A percentile compares a stretch with the other conserved stretches of the same genome.
phyloP scores from a whole-genome alignment of 2,329 filamentous ascomycete species.

The Cordyceps fumosorosea region DNA sequence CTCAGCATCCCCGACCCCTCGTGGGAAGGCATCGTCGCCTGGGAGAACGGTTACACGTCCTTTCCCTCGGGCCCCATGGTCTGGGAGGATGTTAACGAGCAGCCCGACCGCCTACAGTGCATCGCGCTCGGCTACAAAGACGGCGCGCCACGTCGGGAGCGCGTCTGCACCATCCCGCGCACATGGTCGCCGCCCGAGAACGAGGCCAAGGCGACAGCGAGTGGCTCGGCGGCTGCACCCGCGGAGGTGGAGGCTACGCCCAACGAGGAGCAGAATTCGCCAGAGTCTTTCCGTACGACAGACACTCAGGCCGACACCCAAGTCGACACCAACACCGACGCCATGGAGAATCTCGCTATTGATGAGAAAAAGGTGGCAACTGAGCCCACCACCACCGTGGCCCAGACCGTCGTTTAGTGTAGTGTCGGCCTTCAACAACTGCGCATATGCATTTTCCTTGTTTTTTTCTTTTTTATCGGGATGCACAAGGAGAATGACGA shows the following conservation, averaged over 20 bases:
- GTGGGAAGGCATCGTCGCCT: constrained; percentile 43
- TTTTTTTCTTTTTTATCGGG: neutral
- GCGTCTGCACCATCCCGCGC: constrained; percentile 46
- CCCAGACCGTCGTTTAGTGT: neutral
- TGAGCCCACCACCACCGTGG: neutral
- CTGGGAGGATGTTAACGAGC: constrained; percentile 44
- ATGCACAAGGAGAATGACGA: neutral
- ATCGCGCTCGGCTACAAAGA: constrained; percentile 44
- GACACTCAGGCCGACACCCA: constrained; percentile 18
- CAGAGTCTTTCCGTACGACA: constrained; percentile 24
- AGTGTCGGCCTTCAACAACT: neutral
- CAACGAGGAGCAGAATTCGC: constrained; percentile 2
- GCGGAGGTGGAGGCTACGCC: neutral
- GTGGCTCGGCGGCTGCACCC: neutral
- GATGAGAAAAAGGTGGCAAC: constrained; percentile 18
- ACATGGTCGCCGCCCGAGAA: constrained; percentile 26
- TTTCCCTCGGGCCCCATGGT: constrained; percentile 53
- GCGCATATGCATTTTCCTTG: neutral
- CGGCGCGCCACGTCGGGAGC: constrained; percentile 38
- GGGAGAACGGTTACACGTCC: constrained; percentile 44
- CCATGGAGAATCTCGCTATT: constrained; percentile 28
- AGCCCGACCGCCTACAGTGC: constrained; percentile 43
- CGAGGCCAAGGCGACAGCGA: constrained; percentile 13
- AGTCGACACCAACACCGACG: constrained; percentile 19
- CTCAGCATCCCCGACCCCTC: constrained; percentile 64